Base-by-base conservation (phyloP, 2,329 filamentous ascomycete species). In the Aspergillus amoenus region DNA sequence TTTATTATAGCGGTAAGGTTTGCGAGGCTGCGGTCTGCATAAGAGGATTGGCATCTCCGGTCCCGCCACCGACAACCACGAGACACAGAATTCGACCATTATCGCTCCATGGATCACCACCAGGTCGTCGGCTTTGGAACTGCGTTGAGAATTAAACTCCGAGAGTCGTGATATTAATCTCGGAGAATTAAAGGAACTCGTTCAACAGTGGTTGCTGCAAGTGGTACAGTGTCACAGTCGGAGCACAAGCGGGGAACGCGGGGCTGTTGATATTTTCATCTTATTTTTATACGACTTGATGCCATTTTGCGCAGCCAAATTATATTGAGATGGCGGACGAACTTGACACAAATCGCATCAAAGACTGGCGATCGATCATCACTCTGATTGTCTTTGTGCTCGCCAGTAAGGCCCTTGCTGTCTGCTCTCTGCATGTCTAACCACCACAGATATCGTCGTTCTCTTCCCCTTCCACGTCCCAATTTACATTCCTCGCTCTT, bases 391-490 rank as follows among this genome's bases (percentile, higher is more conserved):
- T 87, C 44, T 91, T 91, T 65, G 76, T 90, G 34, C 43, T 88
- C 41, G 87, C 88, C 4, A 91, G 88, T 90, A 76, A 80, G 86
- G 83, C 5, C 3, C 32, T 49, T 6, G 2, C 3, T 5, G 1
- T 15, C 2, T 17, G n/a, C 21, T n/a, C 6, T 9, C 8, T n/a
- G 12, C 24, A 3, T 27, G 30, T 9, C 56, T 57, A 46, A 53
- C 42, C 18, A 22, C 40, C 34, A 24, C 63, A 90, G 88, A 91
- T 72, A 74, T 89, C 49, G 78, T 85, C 42, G 88, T 90, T 0
- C 78, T 90, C 12, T 89, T 88, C 58, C 88, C 87, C 1, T 89
- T 88, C 60, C 79, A 85, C 56, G 76, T 90, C 12, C 85, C 87
- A 2, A 66, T 90, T 0, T 84, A 78, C 58, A 48, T 89, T 1